A percentile compares a stretch with the other conserved stretches of the same genome.
Evolutionary conservation across 169 alveolate genomes (phyloP).

Genomic region (Plasmodium chabaudi): DNA sequence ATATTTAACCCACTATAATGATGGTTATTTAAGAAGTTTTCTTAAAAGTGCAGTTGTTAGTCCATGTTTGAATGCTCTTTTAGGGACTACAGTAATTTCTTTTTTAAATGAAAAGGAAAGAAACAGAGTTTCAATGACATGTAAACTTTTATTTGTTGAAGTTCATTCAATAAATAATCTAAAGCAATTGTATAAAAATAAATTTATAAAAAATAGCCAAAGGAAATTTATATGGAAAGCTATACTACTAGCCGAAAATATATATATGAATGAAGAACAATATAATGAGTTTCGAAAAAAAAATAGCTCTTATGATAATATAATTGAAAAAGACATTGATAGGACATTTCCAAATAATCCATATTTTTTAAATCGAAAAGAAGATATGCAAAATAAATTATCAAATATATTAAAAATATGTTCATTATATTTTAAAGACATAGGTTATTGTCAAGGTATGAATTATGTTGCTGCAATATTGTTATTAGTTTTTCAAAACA

Average conservation of each 20-base stretch:
- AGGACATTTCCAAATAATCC: conserved; percentile 39
- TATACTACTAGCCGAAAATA: conserved; percentile 30
- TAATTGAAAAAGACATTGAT: conserved; percentile 43
- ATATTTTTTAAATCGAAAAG: not conserved
- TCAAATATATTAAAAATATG: conserved; percentile 42
- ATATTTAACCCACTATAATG: conserved; percentile 36
- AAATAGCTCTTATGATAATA: conserved; percentile 21
- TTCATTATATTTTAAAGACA: conserved; percentile 27
- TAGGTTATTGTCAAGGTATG: conserved; percentile 74
- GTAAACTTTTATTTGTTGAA: conserved; percentile 54
- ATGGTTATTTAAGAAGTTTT: conserved; percentile 31
- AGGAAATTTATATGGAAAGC: conserved; percentile 46
- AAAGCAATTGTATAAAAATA: conserved; percentile 24
- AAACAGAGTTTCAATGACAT: conserved; percentile 22
- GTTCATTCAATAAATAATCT: conserved; percentile 33
- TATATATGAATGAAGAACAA: conserved; percentile 21
- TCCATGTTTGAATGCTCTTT: conserved; percentile 5
- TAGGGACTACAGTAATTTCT: conserved; percentile 46
- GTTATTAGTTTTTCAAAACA: conserved; percentile 46
- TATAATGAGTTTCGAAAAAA: conserved; percentile 8
- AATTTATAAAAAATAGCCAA: conserved; percentile 40
- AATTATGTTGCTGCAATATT: conserved; percentile 58
- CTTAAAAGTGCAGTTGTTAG: conserved; percentile 30
- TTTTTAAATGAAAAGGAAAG: conserved; percentile 67
- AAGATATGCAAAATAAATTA: conserved; percentile 32